These are phyloP conservation scores for Adansonia madagascariensis DNA, from an alignment of 441 rosid species.

Conservation along the genomic window DNA sequence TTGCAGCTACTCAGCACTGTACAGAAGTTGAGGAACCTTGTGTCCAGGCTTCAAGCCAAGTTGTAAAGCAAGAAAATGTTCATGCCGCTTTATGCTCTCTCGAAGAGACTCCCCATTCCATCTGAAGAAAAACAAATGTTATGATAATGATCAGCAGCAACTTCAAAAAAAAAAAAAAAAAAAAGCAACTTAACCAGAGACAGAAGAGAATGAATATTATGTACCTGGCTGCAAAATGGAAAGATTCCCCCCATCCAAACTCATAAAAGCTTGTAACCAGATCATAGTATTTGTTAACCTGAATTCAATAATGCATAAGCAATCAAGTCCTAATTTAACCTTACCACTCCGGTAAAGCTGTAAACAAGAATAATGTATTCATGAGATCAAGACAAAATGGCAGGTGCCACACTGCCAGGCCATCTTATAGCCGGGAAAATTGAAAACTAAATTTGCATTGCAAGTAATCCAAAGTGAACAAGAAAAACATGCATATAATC, in stretches of 20 bases:
- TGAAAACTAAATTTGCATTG: background rate
- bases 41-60: constrained; percentile 86
- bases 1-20: constrained; percentile 5
- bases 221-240: constrained; percentile 94
- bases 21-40: constrained; percentile 52
- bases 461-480: background rate
- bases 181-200: constrained; percentile 6
- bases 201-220: constrained; percentile 21
- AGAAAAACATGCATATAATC: background rate
- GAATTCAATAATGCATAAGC: constrained; percentile 25
- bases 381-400: background rate
- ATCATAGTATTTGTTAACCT: constrained; percentile 96
- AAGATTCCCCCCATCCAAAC: constrained; percentile 97
- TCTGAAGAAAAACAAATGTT: constrained; percentile 42
- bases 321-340: background rate
- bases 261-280: constrained; percentile 95
- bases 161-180: background rate
- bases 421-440: background rate
- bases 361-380: background rate
- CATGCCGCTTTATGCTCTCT: constrained; percentile 94
- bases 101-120: constrained; percentile 84
- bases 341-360: background rate
- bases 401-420: background rate
- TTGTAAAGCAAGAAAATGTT: constrained; percentile 92
- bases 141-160: constrained; percentile 23